Evolutionary conservation across 108 stramenopile species (phyloP), one percentile per base, ranked within the genome.

Genomic region (Fragilariopsis cylindrus): DNA sequence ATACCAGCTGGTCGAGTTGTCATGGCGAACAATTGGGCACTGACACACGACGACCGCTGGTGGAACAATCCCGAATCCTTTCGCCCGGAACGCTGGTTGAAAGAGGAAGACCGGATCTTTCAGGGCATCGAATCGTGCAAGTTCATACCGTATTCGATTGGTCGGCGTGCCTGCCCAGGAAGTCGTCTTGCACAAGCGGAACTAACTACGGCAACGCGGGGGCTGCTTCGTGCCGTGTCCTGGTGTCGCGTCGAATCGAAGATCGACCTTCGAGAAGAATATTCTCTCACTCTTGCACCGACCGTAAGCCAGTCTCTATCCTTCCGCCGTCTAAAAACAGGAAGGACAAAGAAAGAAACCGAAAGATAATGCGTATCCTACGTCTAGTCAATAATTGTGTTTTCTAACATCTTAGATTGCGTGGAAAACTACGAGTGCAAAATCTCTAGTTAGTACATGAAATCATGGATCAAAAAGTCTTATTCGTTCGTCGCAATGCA

Each of bases 21-120:
- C 62, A 30, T 63, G 62, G 62, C 62, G 16, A 63, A 63, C 62
- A 63, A 45, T 40, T 63, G 62, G 62, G 41, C 62, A 15, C 62
- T 63, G 42, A 63, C 62, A 6, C 62, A 40, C 43, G 62, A 63
- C 43, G 43, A 0, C 1, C 9, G 2, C 5, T 63, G 43, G 41
- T 63, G 62, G 62, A 11, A 41, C 5, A 12, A 9, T 3, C 60
- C 62, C 7, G 4, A 63, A 1, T 21, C 19, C 42, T 63, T 63
- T 63, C 62, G 62, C 16, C 62, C 62, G 2, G 62, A 63, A 45
- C 62, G 62, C 8, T 63, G 62, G 43, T n/a, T 30, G 62, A 12
- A 45, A 45, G 62, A 63, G 39, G 62, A 63, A 63, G 42, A 44
- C 43, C 13, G 16, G 62, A 15, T 45, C 0, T 30, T 43, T 4